These are phyloP conservation scores for Alloascoidea hylecoeti DNA, from an alignment of 805 yeast species.

Conservation along the genomic window DNA sequence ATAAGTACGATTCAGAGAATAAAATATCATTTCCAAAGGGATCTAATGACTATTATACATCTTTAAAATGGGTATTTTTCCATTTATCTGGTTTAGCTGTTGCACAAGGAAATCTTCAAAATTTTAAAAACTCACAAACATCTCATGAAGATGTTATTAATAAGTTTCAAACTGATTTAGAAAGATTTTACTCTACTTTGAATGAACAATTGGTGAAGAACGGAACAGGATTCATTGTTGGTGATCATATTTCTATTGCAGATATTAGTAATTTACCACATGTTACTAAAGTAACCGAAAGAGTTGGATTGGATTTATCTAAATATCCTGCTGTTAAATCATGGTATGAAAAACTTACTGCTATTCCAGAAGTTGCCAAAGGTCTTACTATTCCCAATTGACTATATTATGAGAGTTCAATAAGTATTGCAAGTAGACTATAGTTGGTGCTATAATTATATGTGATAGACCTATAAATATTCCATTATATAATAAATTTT, in stretches of 20 bases:
- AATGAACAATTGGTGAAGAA: slow-evolving; percentile 27
- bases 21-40: slow-evolving; percentile 22
- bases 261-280: slow-evolving; percentile 41
- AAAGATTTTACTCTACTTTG: slow-evolving; percentile 35
- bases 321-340: slow-evolving; percentile 57
- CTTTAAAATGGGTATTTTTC: slow-evolving; percentile 33
- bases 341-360: slow-evolving; percentile 86
- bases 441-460: too few species aligned
- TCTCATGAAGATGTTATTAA: slow-evolving; percentile 40
- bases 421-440: too few species aligned
- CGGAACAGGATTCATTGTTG: slow-evolving; percentile 40
- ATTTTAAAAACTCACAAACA: slow-evolving; percentile 22
- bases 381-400: slow-evolving; percentile 12
- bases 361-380: slow-evolving; percentile 59
- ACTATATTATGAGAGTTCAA: too few species aligned
- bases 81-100: slow-evolving; percentile 50
- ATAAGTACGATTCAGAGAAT: slow-evolving; percentile 40
- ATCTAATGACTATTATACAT: slow-evolving; percentile 27
- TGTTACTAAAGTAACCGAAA: slow-evolving; percentile 16
- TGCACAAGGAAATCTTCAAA: slow-evolving; percentile 46
- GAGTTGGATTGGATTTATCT: slow-evolving; percentile 10
- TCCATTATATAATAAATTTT: too few species aligned
- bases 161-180: slow-evolving; percentile 35
- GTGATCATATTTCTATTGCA: slow-evolving; percentile 43
- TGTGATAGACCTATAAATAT: too few species aligned